A percentile compares a stretch with the other conserved stretches of the same genome.
phyloP scores from a whole-genome alignment of 495 filamentous ascomycete genomes.

The Hypoxylon intermedium region DNA sequence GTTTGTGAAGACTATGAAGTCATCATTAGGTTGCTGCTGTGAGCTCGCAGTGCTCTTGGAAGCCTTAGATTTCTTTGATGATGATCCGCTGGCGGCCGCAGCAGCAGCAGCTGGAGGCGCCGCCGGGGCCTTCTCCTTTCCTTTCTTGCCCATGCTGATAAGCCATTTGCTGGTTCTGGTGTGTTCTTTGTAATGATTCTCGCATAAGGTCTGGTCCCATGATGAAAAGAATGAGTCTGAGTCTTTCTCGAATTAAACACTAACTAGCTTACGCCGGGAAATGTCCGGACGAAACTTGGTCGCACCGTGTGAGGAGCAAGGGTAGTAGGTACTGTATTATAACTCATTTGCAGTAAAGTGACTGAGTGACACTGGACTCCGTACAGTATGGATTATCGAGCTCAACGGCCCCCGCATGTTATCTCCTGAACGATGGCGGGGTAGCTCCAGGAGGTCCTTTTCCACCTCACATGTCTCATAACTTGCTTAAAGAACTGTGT shows the following conservation, averaged over 20 bases:
- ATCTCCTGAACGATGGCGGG: too few species aligned
- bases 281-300: conserved; percentile 5
- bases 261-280: conserved; percentile 12
- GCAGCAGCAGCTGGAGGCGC: conserved; percentile 19
- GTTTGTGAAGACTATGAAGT: conserved; percentile 73
- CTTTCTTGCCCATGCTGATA: conserved; percentile 55
- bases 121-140: conserved; percentile 52
- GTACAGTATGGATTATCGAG: too few species aligned
- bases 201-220: conserved; percentile 1
- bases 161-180: conserved; percentile 34
- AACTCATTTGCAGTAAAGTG: too few species aligned
- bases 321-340: too few species aligned
- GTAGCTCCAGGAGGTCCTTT: too few species aligned
- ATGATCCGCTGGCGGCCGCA: conserved; percentile 36
- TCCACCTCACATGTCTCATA: too few species aligned
- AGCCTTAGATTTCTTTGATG: conserved; percentile 47
- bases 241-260: too few species aligned
- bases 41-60: conserved; percentile 18
- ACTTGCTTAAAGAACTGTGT: too few species aligned
- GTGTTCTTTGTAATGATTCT: not conserved
- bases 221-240: not conserved
- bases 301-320: not conserved
- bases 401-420: too few species aligned
- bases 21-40: conserved; percentile 57
- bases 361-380: too few species aligned